Conservation (phyloP, 495 filamentous ascomycete genomes). For the Lasiosphaeria hispida region DNA sequence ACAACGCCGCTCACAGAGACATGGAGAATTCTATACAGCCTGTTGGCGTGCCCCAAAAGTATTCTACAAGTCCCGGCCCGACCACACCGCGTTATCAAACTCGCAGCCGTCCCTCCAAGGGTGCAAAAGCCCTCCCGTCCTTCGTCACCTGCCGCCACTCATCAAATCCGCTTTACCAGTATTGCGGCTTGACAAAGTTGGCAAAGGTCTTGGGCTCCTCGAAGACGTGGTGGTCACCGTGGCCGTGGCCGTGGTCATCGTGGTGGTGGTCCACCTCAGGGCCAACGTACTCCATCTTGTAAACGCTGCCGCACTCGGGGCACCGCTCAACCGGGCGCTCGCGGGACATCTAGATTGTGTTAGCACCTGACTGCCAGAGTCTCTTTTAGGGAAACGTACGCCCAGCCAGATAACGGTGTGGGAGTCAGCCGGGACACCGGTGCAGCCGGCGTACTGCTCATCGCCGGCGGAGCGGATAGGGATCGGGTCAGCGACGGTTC, state of each 20-base stretch:
- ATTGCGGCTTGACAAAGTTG: conserved; percentile 88
- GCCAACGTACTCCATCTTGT: conserved; percentile 96
- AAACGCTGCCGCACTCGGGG: conserved; percentile 89
- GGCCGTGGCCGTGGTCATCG: conserved; percentile 50
- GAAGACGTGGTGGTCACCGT: conserved; percentile 55
- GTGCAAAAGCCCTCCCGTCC: background rate
- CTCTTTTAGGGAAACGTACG: conserved; percentile 49
- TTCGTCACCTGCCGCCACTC: background rate
- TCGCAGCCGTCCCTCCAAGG: background rate
- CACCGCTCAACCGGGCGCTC: conserved; percentile 90
- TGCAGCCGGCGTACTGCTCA: conserved; percentile 97
- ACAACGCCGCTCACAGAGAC: background rate
- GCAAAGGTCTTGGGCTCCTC: conserved; percentile 89
- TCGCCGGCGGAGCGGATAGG: conserved; percentile 84
- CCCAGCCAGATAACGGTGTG: conserved; percentile 87
- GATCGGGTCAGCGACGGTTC: conserved; percentile 88
- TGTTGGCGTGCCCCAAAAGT: conserved; percentile 3
- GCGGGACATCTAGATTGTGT: conserved; percentile 65
- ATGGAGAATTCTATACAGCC: conserved; percentile 20
- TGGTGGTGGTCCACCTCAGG: conserved; percentile 60
- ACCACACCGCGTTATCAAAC: background rate
- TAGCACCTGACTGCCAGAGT: background rate
- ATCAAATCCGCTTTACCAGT: conserved; percentile 58
- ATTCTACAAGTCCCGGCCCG: conserved; percentile 19
- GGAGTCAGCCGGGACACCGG: conserved; percentile 86